Conservation (phyloP, 2,329 filamentous ascomycete species). For the Monosporascus ibericus region DNA sequence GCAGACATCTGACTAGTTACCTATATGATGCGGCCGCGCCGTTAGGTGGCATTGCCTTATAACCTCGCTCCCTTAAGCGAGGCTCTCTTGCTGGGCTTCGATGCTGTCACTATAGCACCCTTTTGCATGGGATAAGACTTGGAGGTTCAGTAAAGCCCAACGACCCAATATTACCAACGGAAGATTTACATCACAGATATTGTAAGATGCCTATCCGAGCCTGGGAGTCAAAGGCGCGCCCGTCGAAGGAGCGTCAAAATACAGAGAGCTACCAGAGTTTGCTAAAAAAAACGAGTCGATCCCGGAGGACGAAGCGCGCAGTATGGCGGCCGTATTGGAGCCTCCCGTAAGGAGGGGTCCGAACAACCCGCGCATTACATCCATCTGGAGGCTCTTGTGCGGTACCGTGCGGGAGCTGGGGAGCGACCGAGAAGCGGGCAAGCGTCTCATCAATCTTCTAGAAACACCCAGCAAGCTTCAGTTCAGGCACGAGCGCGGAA, state of each 20-base stretch:
- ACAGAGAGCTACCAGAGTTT: background rate
- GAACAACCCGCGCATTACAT: background rate
- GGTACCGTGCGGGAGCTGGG: background rate
- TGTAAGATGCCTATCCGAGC: background rate
- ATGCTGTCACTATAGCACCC: too few relatives aligned
- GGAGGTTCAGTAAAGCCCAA: too few relatives aligned
- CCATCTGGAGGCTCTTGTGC: background rate
- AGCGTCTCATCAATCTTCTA: background rate
- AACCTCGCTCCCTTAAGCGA: too few relatives aligned
- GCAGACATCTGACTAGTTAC: too few relatives aligned
- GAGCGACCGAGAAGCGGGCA: background rate
- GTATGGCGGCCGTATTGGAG: background rate
- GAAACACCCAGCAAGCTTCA: background rate
- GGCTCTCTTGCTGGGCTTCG: too few relatives aligned
- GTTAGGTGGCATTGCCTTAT: too few relatives aligned
- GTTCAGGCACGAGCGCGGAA: background rate
- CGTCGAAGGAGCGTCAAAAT: background rate
- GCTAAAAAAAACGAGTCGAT: background rate
- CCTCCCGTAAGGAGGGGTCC: background rate
- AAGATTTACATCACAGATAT: background rate
- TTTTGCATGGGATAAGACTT: too few relatives aligned
- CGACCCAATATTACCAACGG: too few relatives aligned
- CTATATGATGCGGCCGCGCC: too few relatives aligned
- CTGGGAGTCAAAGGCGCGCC: background rate
- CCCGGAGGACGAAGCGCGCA: background rate